Evolutionary conservation across 2,329 filamentous ascomycete species (phyloP).

Genomic region (Fusarium sp.): DNA sequence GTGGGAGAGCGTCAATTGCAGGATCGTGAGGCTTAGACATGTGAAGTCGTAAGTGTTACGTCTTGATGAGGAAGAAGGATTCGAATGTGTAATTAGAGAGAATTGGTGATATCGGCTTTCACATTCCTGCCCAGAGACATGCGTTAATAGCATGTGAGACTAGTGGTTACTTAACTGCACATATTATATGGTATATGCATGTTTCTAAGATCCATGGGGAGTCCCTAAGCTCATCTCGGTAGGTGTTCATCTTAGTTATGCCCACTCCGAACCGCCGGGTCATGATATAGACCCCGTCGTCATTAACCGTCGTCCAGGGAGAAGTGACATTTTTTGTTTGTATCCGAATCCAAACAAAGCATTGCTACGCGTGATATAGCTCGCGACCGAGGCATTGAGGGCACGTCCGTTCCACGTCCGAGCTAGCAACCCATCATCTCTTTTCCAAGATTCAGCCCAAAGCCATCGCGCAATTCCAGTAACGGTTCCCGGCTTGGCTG

Average conservation of each 20-base stretch:
- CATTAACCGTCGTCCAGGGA: conserved; percentile 28
- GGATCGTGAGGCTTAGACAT: conserved; percentile 18
- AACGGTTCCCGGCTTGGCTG: conserved; percentile 33
- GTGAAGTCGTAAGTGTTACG: conserved; percentile 16
- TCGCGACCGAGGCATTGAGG: conserved; percentile 6
- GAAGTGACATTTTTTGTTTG: conserved; percentile 24
- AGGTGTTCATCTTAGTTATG: conserved; percentile 23
- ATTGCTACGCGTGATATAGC: conserved; percentile 8
- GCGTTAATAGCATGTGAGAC: conserved; percentile 20
- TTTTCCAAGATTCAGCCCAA: conserved; percentile 2
- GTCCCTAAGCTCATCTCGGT: conserved; percentile 39
- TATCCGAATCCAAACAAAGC: conserved; percentile 28
- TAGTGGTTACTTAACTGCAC: neutral
- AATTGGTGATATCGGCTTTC: neutral
- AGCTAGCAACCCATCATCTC: conserved; percentile 8
- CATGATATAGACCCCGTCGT: conserved; percentile 27
- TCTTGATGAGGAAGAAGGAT: neutral
- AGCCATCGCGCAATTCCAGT: neutral
- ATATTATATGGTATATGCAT: conserved; percentile 31
- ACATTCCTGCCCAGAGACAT: conserved; percentile 26
- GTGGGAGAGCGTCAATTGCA: conserved; percentile 1
- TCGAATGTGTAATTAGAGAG: neutral
- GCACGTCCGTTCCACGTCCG: neutral
- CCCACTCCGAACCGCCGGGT: conserved; percentile 29
- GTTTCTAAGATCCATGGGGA: conserved; percentile 15